phyloP scores from a whole-genome alignment of 2,329 filamentous ascomycete species.

The Erysiphe neolycopersici region DNA sequence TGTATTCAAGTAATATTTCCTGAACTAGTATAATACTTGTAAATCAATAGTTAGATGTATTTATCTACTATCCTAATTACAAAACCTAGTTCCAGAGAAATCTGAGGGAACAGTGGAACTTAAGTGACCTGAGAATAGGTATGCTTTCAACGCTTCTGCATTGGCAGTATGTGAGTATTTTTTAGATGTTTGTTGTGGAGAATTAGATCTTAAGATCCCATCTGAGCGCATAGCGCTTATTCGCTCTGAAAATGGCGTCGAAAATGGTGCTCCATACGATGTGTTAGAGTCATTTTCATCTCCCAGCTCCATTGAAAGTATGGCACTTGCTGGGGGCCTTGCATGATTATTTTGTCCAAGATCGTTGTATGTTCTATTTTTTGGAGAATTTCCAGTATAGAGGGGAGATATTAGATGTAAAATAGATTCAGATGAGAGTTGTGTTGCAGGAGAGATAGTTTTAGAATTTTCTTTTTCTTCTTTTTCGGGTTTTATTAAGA shows the following conservation, averaged over 20 bases:
- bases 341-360: conserved; percentile 18
- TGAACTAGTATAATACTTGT: no score
- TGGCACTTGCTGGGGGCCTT: conserved; percentile 22
- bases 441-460: background rate
- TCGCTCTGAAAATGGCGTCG: conserved; percentile 35
- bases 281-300: conserved; percentile 23
- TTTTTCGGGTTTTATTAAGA: conserved; percentile 14
- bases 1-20: no score
- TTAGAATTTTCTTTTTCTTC: conserved; percentile 35
- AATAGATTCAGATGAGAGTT: conserved; percentile 16
- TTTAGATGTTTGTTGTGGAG: conserved; percentile 1
- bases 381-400: conserved; percentile 13
- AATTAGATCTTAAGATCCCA: conserved; percentile 2
- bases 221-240: conserved; percentile 25
- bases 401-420: conserved; percentile 23
- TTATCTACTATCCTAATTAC: background rate
- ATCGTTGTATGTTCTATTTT: conserved; percentile 10
- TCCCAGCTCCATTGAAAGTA: conserved; percentile 45
- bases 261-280: conserved; percentile 37
- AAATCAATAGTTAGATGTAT: no score
- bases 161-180: conserved; percentile 11
- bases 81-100: background rate
- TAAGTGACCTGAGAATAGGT: conserved; percentile 21
- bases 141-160: conserved; percentile 28
- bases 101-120: conserved; percentile 2